Conservation (phyloP, 23 red algal genomes). For the Gracilaria domingensis region DNA sequence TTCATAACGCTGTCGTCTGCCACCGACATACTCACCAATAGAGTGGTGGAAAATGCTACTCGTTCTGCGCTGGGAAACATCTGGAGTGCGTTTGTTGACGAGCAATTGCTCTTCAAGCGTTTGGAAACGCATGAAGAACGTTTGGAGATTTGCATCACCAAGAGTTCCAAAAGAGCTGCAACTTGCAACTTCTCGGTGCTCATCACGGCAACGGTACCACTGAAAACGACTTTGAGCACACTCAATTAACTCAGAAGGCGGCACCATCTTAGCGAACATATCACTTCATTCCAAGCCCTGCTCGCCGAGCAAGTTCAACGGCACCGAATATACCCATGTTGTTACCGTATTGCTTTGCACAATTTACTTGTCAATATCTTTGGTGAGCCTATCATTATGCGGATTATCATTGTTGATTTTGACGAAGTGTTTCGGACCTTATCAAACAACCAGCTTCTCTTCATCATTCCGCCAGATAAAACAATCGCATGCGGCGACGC, state of each 20-base stretch:
- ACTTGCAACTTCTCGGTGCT: constrained; percentile 14
- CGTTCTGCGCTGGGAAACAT: constrained; percentile 52
- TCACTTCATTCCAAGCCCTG: constrained; percentile 41
- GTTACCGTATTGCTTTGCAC: constrained; percentile 66
- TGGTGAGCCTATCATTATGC: constrained; percentile 34
- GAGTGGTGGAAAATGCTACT: neutral
- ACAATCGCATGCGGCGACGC: constrained; percentile 92
- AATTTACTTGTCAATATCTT: constrained; percentile 81
- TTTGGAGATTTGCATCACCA: neutral
- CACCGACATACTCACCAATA: too few species aligned
- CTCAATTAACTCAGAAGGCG: neutral
- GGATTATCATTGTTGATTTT: constrained; percentile 77
- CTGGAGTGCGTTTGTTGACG: constrained; percentile 59
- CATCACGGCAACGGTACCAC: constrained; percentile 24
- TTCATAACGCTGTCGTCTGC: too few species aligned
- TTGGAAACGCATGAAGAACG: neutral
- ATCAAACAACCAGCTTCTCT: constrained; percentile 72
- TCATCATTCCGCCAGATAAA: constrained; percentile 88
- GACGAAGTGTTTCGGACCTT: constrained; percentile 56
- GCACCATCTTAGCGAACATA: neutral
- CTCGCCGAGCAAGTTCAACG: constrained; percentile 75
- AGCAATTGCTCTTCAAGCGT: constrained; percentile 22
- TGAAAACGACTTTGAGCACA: constrained; percentile 1
- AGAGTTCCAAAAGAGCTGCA: constrained; percentile 10
- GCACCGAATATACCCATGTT: constrained; percentile 90